These are phyloP conservation scores for Diplodia scrobiculata DNA, from an alignment of 2,329 filamentous ascomycete species.

Conservation along the genomic window DNA sequence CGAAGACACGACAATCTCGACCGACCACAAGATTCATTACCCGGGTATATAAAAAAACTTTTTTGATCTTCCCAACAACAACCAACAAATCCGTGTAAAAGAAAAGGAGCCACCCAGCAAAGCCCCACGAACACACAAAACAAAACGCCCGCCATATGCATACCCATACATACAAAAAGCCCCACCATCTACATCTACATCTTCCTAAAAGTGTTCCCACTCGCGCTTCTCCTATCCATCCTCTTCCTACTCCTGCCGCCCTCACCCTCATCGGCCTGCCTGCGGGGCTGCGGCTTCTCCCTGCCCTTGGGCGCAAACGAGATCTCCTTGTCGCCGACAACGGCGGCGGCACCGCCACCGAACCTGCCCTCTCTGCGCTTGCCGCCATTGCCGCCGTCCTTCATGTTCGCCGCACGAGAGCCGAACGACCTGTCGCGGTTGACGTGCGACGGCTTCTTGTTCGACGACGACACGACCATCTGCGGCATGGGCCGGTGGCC, in stretches of 20 bases:
- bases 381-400: slow-evolving; percentile 30
- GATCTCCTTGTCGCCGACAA: slow-evolving; percentile 62
- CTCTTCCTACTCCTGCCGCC: slow-evolving; percentile 35
- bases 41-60: slow-evolving; percentile 23
- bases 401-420: slow-evolving; percentile 52
- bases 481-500: slow-evolving; percentile 53
- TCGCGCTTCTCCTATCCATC: slow-evolving; percentile 68
- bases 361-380: slow-evolving; percentile 31
- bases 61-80: slow-evolving; percentile 11
- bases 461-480: slow-evolving; percentile 61
- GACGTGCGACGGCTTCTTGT: slow-evolving; percentile 40
- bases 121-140: not conserved
- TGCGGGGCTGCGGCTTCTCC: slow-evolving; percentile 40
- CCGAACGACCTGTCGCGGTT: slow-evolving; percentile 61
- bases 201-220: slow-evolving; percentile 71
- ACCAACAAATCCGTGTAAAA: not conserved
- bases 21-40: slow-evolving; percentile 15
- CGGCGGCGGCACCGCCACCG: slow-evolving; percentile 35
- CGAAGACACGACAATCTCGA: not conserved
- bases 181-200: slow-evolving; percentile 50
- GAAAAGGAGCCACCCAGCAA: not conserved
- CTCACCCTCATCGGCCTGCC: slow-evolving; percentile 37
- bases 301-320: slow-evolving; percentile 69
- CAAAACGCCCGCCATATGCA: slow-evolving; percentile 7
- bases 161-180: not conserved